Conservation (phyloP, 495 filamentous ascomycete genomes). For the Hyphodiscus hymeniophilus region DNA sequence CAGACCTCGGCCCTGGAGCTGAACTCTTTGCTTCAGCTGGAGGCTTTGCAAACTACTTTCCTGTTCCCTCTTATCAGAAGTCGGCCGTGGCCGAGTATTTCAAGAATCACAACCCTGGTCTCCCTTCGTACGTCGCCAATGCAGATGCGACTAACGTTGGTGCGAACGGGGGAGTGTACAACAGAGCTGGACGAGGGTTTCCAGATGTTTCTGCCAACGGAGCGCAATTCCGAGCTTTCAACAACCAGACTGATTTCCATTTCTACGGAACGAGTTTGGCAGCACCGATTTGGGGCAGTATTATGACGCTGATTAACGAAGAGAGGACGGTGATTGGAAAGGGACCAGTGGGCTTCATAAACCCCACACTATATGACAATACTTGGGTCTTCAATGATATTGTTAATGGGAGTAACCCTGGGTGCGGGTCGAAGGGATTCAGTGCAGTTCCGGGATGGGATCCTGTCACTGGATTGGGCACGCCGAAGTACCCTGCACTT, state of each 20-base stretch:
- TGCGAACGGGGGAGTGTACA: conserved; percentile 28
- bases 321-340: conserved; percentile 48
- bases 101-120: too few relatives aligned
- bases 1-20: too few relatives aligned
- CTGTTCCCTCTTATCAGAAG: conserved; percentile 28
- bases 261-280: conserved; percentile 53
- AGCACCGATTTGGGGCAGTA: conserved; percentile 37
- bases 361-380: conserved; percentile 42
- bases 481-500: conserved; percentile 44
- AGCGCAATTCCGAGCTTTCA: conserved; percentile 47
- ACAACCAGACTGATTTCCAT: conserved; percentile 29
- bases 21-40: conserved; percentile 27
- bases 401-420: conserved; percentile 34
- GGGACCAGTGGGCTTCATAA: conserved; percentile 47
- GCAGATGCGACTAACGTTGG: conserved; percentile 28
- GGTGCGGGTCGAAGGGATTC: conserved; percentile 43
- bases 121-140: too few relatives aligned
- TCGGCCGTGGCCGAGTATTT: conserved; percentile 44
- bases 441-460: conserved; percentile 36
- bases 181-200: conserved; percentile 38
- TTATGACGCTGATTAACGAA: conserved; percentile 39
- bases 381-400: conserved; percentile 41
- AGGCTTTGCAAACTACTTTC: conserved; percentile 33
- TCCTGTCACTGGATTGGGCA: conserved; percentile 44
- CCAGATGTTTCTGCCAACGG: conserved; percentile 59